Base-by-base conservation (phyloP, 1,284 basidiomycete genomes). In the Ganoderma lucidum region DNA sequence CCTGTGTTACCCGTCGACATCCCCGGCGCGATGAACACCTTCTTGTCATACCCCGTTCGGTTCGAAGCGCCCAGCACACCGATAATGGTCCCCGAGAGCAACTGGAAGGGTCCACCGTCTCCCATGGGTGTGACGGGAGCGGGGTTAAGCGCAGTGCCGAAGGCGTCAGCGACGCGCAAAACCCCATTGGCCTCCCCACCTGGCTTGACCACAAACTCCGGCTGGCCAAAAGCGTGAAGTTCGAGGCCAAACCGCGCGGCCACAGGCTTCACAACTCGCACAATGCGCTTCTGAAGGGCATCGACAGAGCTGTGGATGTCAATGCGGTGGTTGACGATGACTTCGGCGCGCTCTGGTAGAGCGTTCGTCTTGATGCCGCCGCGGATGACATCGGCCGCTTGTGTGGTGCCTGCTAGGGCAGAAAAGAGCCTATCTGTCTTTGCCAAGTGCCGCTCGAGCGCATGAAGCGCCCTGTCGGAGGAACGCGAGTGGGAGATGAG, bases 281-380 rank as follows among this genome's bases (percentile, higher is more conserved):
- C 77, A 73, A 89, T 81, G 60, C 78, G 85, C 4, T 76, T 69
- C 68, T 84, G 78, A 17, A 87, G 80, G 3, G 79, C 82, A 1
- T 75, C 76, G 23, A 88, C 80, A 0, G 85, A 85, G 65, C 86
- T 86, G 73, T 83, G 78, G 28, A 82, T 81, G 45, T 83, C 83
- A 67, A 86, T 83, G 14, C 85, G 81, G 72, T 86, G 86, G 76
- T 91, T 90, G 56, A 91, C 78, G 32, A 87, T 80, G 3, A 86
- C 85, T 68, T 80, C 82, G 0, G 83, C 85, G 39, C 80, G 81
- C 75, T 90, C 89, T 0, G 88, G 88, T 10, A 90, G 82, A 5
- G 88, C 79, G 70, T 80, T 80, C 61, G 84, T 82, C 80, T 93
- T 93, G 60, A 93, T 88, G 23, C 92, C 92, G 2, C 91, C 92